These are phyloP conservation scores for Penicillium palitans DNA, from an alignment of 2,329 filamentous ascomycete genomes.

Conservation along the genomic window DNA sequence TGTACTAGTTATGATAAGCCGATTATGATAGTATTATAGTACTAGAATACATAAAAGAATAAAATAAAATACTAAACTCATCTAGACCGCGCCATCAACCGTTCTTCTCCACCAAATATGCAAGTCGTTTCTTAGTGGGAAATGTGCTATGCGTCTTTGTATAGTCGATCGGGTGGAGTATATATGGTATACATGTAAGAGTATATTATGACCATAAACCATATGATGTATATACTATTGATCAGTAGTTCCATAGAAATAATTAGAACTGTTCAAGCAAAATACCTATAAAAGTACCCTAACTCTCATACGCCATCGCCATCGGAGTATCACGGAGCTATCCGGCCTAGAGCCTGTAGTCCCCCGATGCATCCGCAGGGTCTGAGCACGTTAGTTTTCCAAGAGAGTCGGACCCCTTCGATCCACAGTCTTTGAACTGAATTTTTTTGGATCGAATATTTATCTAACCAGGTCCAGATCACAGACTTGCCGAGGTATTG, in stretches of 20 bases:
- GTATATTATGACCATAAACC: no score
- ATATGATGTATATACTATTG: no score
- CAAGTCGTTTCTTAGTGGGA: neutral
- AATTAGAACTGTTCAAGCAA: no score
- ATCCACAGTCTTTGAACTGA: neutral
- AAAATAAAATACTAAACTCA: neutral
- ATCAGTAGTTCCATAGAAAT: no score
- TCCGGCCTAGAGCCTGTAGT: neutral
- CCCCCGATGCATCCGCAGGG: neutral
- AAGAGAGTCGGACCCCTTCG: neutral
- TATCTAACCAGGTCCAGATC: no score
- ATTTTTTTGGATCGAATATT: no score
- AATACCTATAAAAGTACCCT: no score
- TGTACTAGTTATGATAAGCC: neutral
- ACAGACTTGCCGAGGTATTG: no score
- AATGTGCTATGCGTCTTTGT: neutral
- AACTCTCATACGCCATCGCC: no score
- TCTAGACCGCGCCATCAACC: constrained; percentile 10
- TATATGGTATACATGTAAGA: neutral
- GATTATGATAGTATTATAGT: neutral
- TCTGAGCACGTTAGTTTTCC: neutral
- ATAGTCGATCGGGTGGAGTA: neutral
- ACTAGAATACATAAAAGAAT: neutral
- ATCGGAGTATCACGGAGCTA: neutral
- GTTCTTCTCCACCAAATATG: constrained; percentile 9